A percentile compares a stretch with the other conserved stretches of the same genome.
These are phyloP conservation scores for Ustilago cynodontis DNA, from an alignment of 1,284 basidiomycete genomes.

Conservation along the genomic window DNA sequence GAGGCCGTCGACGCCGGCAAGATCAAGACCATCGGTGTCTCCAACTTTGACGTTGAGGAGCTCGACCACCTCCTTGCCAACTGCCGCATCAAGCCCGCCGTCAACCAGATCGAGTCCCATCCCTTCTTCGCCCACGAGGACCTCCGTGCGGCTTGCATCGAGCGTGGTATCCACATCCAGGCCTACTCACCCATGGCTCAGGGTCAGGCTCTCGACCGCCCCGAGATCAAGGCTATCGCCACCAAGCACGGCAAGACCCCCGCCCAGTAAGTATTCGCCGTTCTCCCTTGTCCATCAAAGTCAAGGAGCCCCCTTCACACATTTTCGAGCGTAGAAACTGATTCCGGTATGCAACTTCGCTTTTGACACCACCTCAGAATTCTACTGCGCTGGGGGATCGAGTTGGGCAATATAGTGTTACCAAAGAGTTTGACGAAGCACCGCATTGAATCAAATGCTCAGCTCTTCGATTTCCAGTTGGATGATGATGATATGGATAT, in stretches of 20 bases:
- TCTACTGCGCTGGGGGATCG: conserved; percentile 61
- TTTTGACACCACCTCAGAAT: no score
- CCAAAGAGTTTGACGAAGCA: conserved; percentile 67
- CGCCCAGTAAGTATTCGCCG: no score
- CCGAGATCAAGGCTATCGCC: conserved; percentile 67
- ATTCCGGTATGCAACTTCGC: no score
- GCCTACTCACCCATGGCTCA: conserved; percentile 69
- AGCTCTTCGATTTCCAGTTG: conserved; percentile 67
- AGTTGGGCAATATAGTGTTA: conserved; percentile 65
- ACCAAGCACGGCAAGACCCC: conserved; percentile 68
- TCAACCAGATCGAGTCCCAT: conserved; percentile 70
- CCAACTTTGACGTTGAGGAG: conserved; percentile 69
- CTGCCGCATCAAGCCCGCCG: conserved; percentile 67
- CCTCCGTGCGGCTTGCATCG: conserved; percentile 64
- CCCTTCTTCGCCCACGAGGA: conserved; percentile 69
- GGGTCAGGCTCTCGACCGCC: conserved; percentile 66
- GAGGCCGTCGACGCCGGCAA: conserved; percentile 68
- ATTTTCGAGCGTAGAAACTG: no score
- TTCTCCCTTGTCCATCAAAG: no score
- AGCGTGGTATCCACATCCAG: conserved; percentile 67
- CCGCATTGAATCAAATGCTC: conserved; percentile 65
- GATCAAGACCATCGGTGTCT: conserved; percentile 69
- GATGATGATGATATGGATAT: conserved; percentile 66
- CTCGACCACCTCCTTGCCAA: conserved; percentile 66
- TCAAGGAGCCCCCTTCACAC: no score